Percentiles rank a stretch among this genome's conserved stretches.
Evolutionary conservation across 768 basidiomycete species (phyloP).

Genomic region (Cyathus striatus): DNA sequence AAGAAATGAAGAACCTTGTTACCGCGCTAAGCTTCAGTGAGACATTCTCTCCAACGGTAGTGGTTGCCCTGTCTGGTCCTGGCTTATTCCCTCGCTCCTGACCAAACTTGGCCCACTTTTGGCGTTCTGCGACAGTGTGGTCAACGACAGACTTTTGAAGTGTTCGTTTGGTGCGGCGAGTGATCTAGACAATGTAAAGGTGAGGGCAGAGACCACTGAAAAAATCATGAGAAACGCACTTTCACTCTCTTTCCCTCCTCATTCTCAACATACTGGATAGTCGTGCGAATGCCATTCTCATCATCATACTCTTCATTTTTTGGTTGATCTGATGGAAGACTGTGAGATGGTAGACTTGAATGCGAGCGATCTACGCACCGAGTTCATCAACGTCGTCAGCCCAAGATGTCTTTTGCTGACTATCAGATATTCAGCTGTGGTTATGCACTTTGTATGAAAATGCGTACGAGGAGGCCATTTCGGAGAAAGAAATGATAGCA

Average conservation of each 20-base stretch:
- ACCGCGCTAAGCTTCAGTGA: conserved; percentile 42
- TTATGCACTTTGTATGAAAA: background rate
- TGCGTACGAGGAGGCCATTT: conserved; percentile 30
- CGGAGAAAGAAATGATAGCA: too few relatives aligned
- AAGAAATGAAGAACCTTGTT: conserved; percentile 43
- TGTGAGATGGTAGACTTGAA: conserved; percentile 1
- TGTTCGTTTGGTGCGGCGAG: conserved; percentile 78
- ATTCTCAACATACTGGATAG: conserved; percentile 76
- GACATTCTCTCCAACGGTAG: conserved; percentile 75
- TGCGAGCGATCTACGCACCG: conserved; percentile 29
- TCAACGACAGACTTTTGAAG: conserved; percentile 92
- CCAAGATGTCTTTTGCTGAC: conserved; percentile 71
- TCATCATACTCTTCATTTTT: conserved; percentile 72
- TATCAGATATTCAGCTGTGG: conserved; percentile 9
- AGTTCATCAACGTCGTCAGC: conserved; percentile 83
- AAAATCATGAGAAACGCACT: too few relatives aligned
- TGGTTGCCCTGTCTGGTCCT: conserved; percentile 91
- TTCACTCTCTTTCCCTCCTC: conserved; percentile 96
- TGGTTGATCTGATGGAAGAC: conserved; percentile 31
- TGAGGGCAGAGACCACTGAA: too few relatives aligned
- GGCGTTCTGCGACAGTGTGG: conserved; percentile 88
- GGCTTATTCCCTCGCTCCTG: conserved; percentile 80
- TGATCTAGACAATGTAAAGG: too few relatives aligned
- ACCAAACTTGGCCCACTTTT: conserved; percentile 93
- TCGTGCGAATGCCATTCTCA: conserved; percentile 84